Evolutionary conservation across 73 alveolate genomes (phyloP).

Genomic region (Symbiodinium natans): DNA sequence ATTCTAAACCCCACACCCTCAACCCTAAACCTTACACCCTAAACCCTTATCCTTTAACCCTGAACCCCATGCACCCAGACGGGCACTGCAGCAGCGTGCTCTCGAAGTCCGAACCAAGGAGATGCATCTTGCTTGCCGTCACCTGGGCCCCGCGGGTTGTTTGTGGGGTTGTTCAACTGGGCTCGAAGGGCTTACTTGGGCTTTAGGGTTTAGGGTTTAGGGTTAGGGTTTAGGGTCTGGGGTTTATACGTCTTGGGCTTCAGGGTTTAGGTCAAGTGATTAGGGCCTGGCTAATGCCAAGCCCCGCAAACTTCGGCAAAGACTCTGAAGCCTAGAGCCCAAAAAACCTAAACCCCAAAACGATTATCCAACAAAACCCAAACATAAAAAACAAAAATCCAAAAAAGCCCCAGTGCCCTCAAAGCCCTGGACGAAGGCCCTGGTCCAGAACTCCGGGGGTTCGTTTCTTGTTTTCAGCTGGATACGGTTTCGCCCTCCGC

Average conservation of each 20-base stretch:
- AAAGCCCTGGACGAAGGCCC: too few species aligned
- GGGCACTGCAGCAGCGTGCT: slow-evolving; percentile 28
- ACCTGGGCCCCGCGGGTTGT: background rate
- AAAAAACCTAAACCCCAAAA: too few species aligned
- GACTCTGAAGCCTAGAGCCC: too few species aligned
- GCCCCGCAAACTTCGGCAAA: too few species aligned
- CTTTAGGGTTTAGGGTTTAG: background rate
- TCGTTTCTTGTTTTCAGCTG: too few species aligned
- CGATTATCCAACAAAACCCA: too few species aligned
- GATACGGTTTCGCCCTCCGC: too few species aligned
- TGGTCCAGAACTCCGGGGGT: too few species aligned
- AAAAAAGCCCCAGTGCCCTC: too few species aligned
- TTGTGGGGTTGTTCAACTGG: too few species aligned
- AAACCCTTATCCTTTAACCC: background rate
- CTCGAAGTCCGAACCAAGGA: slow-evolving; percentile 45
- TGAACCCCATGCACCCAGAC: background rate
- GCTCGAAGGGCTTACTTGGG: background rate
- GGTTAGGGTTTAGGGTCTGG: background rate
- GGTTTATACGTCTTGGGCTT: background rate
- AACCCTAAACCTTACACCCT: background rate
- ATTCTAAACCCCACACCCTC: background rate
- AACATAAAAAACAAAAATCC: too few species aligned
- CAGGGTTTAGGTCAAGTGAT: background rate
- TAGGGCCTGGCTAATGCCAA: too few species aligned
- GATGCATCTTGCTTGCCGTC: slow-evolving; percentile 79